phyloP scores from a whole-genome alignment of 164 flowering plant genomes.

The Stephania yunnanensis region DNA sequence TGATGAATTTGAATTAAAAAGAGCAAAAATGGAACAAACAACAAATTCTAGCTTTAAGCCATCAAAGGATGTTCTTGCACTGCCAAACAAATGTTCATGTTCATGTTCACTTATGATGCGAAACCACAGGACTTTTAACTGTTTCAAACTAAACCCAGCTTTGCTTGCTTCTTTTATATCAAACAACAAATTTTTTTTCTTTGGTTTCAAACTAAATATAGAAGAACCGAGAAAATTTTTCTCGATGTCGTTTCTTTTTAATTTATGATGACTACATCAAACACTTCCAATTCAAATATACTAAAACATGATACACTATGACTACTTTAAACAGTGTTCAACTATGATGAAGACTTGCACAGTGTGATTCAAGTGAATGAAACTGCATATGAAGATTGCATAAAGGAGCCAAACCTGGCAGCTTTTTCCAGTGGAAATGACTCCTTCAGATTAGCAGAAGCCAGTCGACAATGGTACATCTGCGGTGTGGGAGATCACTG shows the following conservation, averaged over 20 bases:
- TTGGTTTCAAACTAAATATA: too few relatives aligned
- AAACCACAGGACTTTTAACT: too few relatives aligned
- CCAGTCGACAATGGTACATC: conserved; percentile 17
- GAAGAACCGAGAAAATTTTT: not conserved
- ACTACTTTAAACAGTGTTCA: conserved; percentile 17
- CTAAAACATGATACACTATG: not conserved
- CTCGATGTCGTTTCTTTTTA: not conserved
- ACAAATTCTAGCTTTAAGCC: too few relatives aligned
- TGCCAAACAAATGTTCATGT: too few relatives aligned
- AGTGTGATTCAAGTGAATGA: conserved; percentile 25
- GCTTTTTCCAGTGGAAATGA: conserved; percentile 20
- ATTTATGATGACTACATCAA: too few relatives aligned
- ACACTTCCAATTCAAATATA: not conserved
- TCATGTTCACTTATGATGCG: too few relatives aligned
- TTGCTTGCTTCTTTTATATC: too few relatives aligned
- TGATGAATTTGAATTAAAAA: too few relatives aligned
- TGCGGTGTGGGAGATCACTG: conserved; percentile 28
- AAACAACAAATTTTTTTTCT: too few relatives aligned
- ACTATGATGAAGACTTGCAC: conserved; percentile 19
- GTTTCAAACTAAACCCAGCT: too few relatives aligned
- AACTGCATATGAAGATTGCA: conserved; percentile 22
- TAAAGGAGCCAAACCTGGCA: conserved; percentile 16
- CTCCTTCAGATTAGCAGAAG: conserved; percentile 11
- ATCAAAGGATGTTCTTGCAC: too few relatives aligned
- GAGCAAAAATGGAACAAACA: too few relatives aligned